Evolutionary conservation across 345 rosid species (phyloP), one percentile per base, ranked within the genome.

Genomic region (Salix arbutifolia): DNA sequence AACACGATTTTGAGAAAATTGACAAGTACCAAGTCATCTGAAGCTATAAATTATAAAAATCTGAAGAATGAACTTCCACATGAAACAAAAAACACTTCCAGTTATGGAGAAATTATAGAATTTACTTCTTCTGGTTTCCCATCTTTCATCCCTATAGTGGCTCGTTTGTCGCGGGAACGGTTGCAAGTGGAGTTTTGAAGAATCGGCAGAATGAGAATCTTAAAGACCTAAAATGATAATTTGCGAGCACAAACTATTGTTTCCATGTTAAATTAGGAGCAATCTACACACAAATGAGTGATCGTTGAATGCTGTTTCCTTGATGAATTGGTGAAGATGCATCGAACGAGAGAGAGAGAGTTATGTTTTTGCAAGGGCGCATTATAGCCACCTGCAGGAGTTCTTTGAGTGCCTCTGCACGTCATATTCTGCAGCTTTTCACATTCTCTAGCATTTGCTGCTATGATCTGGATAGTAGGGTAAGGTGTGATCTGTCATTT

Each of bases 111-210:
- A 77, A 90, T 73, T 23, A 89, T 77, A 14, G 74, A 68, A 76
- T 93, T 93, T 11, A 90, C 92, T 73, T 85, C 86, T 76, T 86
- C 89, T 18, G 97, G 93, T 74, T 52, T 96, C 76, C 97, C 98
- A 61, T 80, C 86, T 52, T 93, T 96, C 82, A 93, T 97, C 23
- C 98, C 97, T 38, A 88, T 97, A 0, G 93, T 72, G 81, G 70
- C 78, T 78, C 93, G 69, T 93, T 95, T 76, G 76, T 95, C 35
- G 91, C 96, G 76, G 98, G 96, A 73, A 91, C 97, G 61, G 90
- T 87, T 69, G 83, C 84, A 25, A 90, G 89, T 69, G 99, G 99
- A 62, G 92, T 90, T 52, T 42, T 84, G 7, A 93, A 91, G 90
- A 93, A 93, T 82, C 79, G 93, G 79, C 92, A 90, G 82, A 93